Conservation (phyloP, 129 eudicot genomes). For the Lactuca saligna region DNA sequence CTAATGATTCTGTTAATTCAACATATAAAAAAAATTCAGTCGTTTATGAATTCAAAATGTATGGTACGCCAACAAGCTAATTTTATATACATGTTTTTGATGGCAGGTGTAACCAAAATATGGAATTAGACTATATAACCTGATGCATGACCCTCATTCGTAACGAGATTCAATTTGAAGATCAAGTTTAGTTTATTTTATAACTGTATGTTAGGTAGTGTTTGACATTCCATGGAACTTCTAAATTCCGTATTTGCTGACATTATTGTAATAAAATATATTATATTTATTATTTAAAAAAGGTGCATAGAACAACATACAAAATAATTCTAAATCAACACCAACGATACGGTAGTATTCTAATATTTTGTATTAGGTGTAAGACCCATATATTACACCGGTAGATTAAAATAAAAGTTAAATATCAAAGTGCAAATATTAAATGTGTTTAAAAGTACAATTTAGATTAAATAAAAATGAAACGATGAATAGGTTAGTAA, state of each 20-base stretch:
- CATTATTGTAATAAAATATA: background rate
- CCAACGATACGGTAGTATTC: background rate
- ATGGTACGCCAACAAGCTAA: background rate
- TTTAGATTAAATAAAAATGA: no score
- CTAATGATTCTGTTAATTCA: background rate
- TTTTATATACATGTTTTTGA: no score
- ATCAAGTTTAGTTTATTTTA: background rate
- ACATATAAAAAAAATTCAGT: background rate
- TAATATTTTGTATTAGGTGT: background rate
- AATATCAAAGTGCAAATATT: no score
- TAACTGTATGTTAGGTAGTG: background rate
- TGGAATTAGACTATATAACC: no score
- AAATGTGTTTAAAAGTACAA: no score
- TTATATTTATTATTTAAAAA: background rate
- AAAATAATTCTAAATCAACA: background rate
- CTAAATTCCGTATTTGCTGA: background rate
- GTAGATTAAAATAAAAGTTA: no score
- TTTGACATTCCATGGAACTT: slow-evolving; percentile 1
- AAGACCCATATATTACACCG: no score
- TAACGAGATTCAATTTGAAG: no score
- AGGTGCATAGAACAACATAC: background rate
- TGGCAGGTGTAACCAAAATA: no score
- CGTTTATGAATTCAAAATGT: background rate
- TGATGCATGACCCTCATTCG: background rate
- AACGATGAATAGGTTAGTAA: no score